phyloP scores from a whole-genome alignment of 1,284 basidiomycete genomes.

The Coriolopsis trogii region DNA sequence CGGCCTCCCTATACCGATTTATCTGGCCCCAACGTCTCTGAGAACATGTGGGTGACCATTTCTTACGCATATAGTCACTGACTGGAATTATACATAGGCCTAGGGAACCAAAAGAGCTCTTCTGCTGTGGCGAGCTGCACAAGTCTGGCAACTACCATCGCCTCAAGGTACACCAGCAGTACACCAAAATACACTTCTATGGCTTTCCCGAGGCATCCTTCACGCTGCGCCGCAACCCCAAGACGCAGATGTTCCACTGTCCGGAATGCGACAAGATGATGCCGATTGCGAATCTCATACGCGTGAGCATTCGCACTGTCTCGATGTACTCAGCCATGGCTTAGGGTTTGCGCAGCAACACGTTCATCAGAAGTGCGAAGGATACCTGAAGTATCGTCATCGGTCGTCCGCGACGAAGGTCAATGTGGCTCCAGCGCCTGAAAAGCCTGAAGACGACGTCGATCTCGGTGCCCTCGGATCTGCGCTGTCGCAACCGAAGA shows the following conservation, averaged over 20 bases:
- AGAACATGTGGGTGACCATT: no score
- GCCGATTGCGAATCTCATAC: slow-evolving; percentile 13
- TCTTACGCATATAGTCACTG: no score
- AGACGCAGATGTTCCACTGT: slow-evolving; percentile 18
- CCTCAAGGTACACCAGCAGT: slow-evolving; percentile 19
- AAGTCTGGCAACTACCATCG: slow-evolving; percentile 16
- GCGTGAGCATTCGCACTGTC: slow-evolving; percentile 13
- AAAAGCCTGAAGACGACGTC: no score
- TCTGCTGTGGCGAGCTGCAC: slow-evolving; percentile 20
- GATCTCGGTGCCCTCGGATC: no score
- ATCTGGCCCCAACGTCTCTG: no score
- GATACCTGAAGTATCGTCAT: slow-evolving; percentile 15
- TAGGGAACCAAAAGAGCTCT: no score
- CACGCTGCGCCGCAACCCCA: slow-evolving; percentile 12
- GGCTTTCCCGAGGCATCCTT: slow-evolving; percentile 9
- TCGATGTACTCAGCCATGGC: not conserved
- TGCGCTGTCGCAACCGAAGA: no score
- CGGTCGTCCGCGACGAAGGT: not conserved
- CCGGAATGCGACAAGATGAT: slow-evolving; percentile 15
- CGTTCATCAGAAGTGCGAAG: slow-evolving; percentile 11
- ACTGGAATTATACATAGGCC: no score
- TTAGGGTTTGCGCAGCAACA: slow-evolving; percentile 5
- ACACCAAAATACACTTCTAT: slow-evolving; percentile 17
- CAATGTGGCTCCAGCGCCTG: not conserved
- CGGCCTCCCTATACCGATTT: no score